Conservation (phyloP, 106 monocot genomes). For the Apostasia ramifera region DNA sequence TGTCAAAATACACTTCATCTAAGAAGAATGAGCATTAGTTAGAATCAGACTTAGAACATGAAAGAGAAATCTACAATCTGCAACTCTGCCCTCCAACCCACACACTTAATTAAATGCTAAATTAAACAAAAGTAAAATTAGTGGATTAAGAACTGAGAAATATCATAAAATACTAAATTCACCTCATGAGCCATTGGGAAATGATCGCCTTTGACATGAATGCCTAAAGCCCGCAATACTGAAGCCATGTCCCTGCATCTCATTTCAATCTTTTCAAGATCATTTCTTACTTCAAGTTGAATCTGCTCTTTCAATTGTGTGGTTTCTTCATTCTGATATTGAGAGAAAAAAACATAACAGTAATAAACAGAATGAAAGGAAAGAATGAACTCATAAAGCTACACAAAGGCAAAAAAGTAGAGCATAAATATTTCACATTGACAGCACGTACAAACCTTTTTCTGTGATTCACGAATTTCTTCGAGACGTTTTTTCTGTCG, state of each 20-base stretch:
- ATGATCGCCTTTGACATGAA: conserved; percentile 47
- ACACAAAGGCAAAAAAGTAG: background rate
- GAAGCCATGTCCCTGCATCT: conserved; percentile 73
- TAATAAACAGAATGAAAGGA: background rate
- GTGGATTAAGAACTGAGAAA: background rate
- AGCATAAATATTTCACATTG: background rate
- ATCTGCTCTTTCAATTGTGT: conserved; percentile 66
- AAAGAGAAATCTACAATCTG: too few species aligned
- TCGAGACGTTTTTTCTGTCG: conserved; percentile 83
- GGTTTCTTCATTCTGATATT: conserved; percentile 68
- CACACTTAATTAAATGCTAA: too few species aligned
- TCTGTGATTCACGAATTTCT: conserved; percentile 83
- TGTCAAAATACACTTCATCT: too few species aligned
- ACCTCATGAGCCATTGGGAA: conserved; percentile 55
- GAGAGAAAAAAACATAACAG: too few species aligned
- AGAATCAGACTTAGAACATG: too few species aligned
- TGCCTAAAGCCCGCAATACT: conserved; percentile 64
- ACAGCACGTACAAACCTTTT: conserved; percentile 46
- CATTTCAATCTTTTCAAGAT: conserved; percentile 56
- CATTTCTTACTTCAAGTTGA: conserved; percentile 52
- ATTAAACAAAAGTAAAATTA: too few species aligned
- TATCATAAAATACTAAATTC: background rate
- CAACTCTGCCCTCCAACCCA: too few species aligned
- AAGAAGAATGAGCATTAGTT: too few species aligned
- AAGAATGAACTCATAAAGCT: background rate